Base-by-base conservation (phyloP, 441 rosid species). In the Macaranga tanarius region DNA sequence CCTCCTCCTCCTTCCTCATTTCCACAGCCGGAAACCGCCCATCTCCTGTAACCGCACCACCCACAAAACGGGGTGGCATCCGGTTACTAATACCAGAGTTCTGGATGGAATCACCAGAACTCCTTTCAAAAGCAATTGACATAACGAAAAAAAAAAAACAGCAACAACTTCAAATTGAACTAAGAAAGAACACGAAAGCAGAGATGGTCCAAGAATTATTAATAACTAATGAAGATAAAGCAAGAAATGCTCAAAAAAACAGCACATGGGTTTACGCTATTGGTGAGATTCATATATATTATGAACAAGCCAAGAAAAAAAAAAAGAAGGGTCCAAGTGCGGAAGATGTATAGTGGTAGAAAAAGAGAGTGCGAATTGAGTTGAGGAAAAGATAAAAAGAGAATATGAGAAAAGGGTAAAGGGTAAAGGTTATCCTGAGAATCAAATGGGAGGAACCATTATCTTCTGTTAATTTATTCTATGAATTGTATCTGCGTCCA, bases 111-210 rank as follows among this genome's bases (percentile, higher is more conserved):
- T 23, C 50, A 45, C 22, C 57, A 44, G 51, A 20, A 59, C 40
- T 54, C 60, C 73, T 68, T 63, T 70, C 34, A 11, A 72, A 75
- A 67, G 72, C 74, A 72, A 76, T 71, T 25, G 83, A 67, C 84
- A 76, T 79, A 23, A 51, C 68, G 38, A 75, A 22, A 10, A 3
- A 15, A 17, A 34, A 45, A 1, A 47, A 44, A 20, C 7, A 22
- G 19, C 26, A 56, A 57, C 11, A 42, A 10, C 47, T 42, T 42
- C 13, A 5, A 42, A 42, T 10, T 42, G 42, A 28, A 19, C 9
- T 4, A 1, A 10, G 20, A 12, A 70, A 66, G 59, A 12, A 23
- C 5, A 19, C 40, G 62, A 44, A 60, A 48, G 45, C 65, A 74
- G 54, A 71, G 65, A 20, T 7, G 38, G 0, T 34, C 34, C 34